A percentile compares a stretch with the other conserved stretches of the same genome.
These are phyloP conservation scores for Aspergillus intermedius DNA, from an alignment of 2,329 filamentous ascomycete species.

Conservation along the genomic window DNA sequence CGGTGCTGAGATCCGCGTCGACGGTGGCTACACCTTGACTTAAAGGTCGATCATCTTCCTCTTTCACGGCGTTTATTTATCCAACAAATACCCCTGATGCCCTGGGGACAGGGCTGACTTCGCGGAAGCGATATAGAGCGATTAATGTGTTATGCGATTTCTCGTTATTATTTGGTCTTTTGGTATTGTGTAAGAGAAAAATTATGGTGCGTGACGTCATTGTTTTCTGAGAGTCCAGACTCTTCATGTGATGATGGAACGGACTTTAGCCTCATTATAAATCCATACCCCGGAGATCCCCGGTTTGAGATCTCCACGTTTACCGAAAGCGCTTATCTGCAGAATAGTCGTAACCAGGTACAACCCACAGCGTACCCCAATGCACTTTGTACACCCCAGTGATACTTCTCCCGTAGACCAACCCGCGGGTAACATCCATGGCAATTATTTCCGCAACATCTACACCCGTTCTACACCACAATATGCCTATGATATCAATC, in stretches of 20 bases:
- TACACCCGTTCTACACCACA: no score
- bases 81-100: neutral
- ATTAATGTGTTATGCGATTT: neutral
- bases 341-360: no score
- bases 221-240: no score
- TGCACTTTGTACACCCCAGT: no score
- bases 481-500: neutral
- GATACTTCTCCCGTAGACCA: no score
- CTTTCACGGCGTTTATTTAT: neutral
- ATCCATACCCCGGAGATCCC: no score
- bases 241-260: no score
- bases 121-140: neutral
- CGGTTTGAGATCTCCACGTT: no score
- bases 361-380: no score
- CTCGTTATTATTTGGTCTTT: no score
- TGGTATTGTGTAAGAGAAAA: neutral
- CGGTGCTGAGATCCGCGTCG: slow-evolving; percentile 71
- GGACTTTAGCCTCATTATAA: no score
- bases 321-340: no score
- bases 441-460: neutral
- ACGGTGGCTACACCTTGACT: slow-evolving; percentile 82
- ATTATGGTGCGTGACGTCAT: neutral
- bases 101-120: neutral
- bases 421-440: neutral
- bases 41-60: slow-evolving; percentile 33